Base-by-base conservation (phyloP, 208 protist genomes). In the Leishmania mexicana region DNA sequence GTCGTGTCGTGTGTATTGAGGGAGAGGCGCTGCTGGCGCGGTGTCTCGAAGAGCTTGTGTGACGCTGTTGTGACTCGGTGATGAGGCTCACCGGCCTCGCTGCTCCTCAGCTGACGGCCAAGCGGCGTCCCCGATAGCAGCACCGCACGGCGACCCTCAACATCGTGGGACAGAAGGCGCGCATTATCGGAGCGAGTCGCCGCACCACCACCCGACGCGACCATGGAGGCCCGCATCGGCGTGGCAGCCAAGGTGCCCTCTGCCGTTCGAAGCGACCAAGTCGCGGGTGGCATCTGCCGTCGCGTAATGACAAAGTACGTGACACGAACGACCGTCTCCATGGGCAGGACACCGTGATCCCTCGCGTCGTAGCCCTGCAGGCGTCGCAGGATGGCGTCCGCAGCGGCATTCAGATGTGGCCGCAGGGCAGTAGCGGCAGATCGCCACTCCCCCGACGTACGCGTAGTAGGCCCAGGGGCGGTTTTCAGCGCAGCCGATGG, bases 341-440 rank as follows among this genome's bases (percentile, higher is more conserved):
- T 89, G 28, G 94, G 88, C 77, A 97, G 88, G 51, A 93, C 85
- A 0, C 92, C 92, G 49, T 85, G 80, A 68, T 91, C 84, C 1
- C 70, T 57, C 10, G 11, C 38, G 79, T 97, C 94, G 83, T 95
- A 95, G 60, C 90, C 91, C 42, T 83, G 82, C 72, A 96, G 84
- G 6, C 92, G 92, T 21, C 86, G 90, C 31, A 84, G 58, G 72
- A 96, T 90, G 42, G 83, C 79, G 31, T 83, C 89, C 0, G 90
- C 89, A 75, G 83, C 53, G 28, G 65, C 64, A 19, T 70, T 75
- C 42, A 96, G 84, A 64, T 86, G 79, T 10, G 76, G 68, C 10
- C 81, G 77, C 68, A 88, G 64, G 8, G 58, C 31, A 24, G 35
- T 19, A 0, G 76, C 74, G 28, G 78, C 75, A 62, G 64, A 45